These are phyloP conservation scores for Colletotrichum scovillei DNA, from an alignment of 2,329 filamentous ascomycete genomes.

Conservation along the genomic window DNA sequence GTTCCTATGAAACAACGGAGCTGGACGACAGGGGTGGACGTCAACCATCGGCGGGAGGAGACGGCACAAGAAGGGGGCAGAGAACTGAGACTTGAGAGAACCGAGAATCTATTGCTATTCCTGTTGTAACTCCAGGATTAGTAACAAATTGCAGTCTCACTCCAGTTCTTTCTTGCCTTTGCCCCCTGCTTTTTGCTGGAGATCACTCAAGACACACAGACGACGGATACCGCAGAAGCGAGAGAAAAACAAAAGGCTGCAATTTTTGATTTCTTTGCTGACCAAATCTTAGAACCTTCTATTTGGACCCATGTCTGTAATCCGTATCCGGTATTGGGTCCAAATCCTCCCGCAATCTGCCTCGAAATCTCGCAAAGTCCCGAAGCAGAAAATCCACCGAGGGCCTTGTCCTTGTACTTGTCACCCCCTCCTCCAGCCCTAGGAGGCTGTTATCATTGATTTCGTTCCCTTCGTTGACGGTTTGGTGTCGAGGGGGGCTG, in stretches of 20 bases:
- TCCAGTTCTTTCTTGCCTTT: neutral
- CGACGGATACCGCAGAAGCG: neutral
- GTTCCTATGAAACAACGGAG: neutral
- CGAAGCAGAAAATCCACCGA: neutral
- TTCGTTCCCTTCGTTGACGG: neutral
- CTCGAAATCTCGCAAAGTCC: neutral
- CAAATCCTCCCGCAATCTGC: neutral
- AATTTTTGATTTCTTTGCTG: neutral
- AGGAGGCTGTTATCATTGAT: neutral
- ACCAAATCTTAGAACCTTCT: neutral
- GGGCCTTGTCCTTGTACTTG: constrained; percentile 7
- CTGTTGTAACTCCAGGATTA: too few relatives aligned
- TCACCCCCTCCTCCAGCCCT: neutral
- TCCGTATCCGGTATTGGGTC: neutral
- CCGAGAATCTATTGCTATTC: too few relatives aligned
- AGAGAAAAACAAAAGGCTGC: too few relatives aligned
- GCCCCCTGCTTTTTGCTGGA: neutral
- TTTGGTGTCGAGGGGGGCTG: neutral
- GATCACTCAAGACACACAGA: neutral
- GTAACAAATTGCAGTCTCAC: neutral
- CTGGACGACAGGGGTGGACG: neutral
- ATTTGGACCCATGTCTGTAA: neutral
- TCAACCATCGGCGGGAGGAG: too few relatives aligned
- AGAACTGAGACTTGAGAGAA: too few relatives aligned
- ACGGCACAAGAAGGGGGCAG: too few relatives aligned